Evolutionary conservation across 805 yeast genomes (phyloP).

Genomic region (Starmerella khaoyaiensis): DNA sequence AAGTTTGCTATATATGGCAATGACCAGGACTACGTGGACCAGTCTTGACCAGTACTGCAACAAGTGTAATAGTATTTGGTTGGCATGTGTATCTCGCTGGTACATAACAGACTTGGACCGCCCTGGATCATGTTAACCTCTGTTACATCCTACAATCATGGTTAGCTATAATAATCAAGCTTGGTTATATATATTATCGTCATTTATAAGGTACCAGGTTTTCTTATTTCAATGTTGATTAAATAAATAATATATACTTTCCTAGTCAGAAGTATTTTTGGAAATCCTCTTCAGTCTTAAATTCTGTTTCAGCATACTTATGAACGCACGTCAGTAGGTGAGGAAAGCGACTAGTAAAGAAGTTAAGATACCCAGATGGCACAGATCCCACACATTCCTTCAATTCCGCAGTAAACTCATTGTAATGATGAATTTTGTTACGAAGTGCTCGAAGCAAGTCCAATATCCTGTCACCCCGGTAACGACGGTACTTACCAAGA

Average conservation of each 20-base stretch:
- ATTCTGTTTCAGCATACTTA: conserved; percentile 22
- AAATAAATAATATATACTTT: conserved; percentile 2
- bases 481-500: conserved; percentile 82
- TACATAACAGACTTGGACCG: too few relatives aligned
- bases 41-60: too few relatives aligned
- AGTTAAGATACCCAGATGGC: conserved; percentile 73
- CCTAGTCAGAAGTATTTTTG: conserved; percentile 2
- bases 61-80: too few relatives aligned
- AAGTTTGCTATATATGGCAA: too few relatives aligned
- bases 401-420: conserved; percentile 52
- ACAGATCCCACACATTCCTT: conserved; percentile 57
- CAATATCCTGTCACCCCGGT: conserved; percentile 62
- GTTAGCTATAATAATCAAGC: too few relatives aligned
- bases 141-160: too few relatives aligned
- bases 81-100: too few relatives aligned
- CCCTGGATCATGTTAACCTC: too few relatives aligned
- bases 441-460: conserved; percentile 81
- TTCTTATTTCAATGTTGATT: background rate
- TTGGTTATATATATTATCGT: too few relatives aligned
- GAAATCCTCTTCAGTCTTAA: conserved; percentile 13
- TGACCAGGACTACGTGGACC: too few relatives aligned
- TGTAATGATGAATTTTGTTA: conserved; percentile 88
- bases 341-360: conserved; percentile 68
- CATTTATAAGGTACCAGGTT: too few relatives aligned
- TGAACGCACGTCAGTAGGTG: conserved; percentile 62